Base-by-base conservation (phyloP, 495 filamentous ascomycete species). In the Hyaloscypha bicolor region DNA sequence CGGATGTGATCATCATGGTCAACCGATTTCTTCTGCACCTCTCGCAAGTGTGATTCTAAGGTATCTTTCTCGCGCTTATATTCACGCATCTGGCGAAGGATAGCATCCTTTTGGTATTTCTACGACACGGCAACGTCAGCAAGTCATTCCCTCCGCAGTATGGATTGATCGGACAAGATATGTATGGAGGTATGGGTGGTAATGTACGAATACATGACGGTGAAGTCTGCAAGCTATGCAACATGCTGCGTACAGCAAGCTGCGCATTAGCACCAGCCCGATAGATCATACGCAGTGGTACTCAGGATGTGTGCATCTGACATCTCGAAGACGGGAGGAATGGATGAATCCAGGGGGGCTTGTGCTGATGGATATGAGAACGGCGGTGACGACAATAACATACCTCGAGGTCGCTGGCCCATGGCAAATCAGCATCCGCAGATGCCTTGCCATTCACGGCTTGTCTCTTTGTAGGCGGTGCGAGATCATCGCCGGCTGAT, bases 91-190 rank as follows among this genome's bases (percentile, higher is more conserved):
- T 97, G 94, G 33, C 95, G 92, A 75, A 91, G 89, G 74, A 99
- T 97, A 65, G 95, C 95, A 83, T 97, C 95, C 78, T 99, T 99
- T 81, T 97, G 93, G 74, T 92, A 97, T 71, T 90, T 87, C 95
- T 99, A 76, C 76, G 67, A 69, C 63, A 61, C 65, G 25, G 51
- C 60, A 63, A 9, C 61, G 63, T 74, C 72, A 74, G 72, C 52
- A 68, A 52, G 57, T 5, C 35, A 31, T 25, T 33, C 57, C 59
- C 12, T 9, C 29, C 29, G 22, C 37, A 6, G 21, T 61, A 25
- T 48, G 14, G 32, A 5, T 55, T 21, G 51, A 58, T 6, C 22
- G 32, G 30, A 66, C 16, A 42, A 65, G 55, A 63, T 56, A 45
- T 63, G 55, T 60, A 60, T 52, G 39, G 55, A 55, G 25, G 45